A percentile compares a stretch with the other conserved stretches of the same genome.
phyloP scores from a whole-genome alignment of 257 asterid genomes.

The Solanum arcanum region DNA sequence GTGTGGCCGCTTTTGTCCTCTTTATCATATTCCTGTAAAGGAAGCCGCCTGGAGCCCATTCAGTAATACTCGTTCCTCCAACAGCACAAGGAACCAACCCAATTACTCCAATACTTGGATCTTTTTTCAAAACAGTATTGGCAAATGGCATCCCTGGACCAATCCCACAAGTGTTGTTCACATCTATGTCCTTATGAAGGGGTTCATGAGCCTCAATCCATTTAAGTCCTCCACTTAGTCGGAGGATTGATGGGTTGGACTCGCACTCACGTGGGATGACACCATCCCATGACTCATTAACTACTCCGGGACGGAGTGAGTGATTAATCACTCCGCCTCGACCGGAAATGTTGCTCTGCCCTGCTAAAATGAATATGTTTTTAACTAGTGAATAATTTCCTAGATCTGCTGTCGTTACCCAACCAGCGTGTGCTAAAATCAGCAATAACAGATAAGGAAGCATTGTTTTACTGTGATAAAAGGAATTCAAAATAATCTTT shows the following conservation, averaged over 20 bases:
- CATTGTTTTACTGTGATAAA: not conserved
- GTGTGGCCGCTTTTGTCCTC: conserved; percentile 1
- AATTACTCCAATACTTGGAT: conserved; percentile 5
- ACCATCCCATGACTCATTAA: not conserved
- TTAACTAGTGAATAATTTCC: not conserved
- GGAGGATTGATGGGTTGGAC: conserved; percentile 8
- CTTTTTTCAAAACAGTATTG: conserved; percentile 1
- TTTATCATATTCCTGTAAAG: conserved; percentile 13
- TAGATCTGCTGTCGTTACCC: not conserved
- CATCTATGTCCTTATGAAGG: conserved; percentile 26
- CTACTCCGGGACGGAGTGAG: not conserved
- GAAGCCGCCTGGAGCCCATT: conserved; percentile 19
- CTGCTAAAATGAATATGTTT: conserved; percentile 7
- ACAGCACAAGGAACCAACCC: conserved; percentile 36
- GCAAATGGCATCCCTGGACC: conserved; percentile 39
- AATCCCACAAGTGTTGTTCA: conserved; percentile 9
- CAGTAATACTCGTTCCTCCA: conserved; percentile 26
- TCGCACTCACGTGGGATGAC: not conserved
- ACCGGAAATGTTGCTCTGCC: conserved; percentile 13
- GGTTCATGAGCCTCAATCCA: conserved; percentile 35
- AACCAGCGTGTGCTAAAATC: not conserved
- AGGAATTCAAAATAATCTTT: not conserved
- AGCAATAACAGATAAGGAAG: not conserved
- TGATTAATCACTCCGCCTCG: conserved; percentile 1
- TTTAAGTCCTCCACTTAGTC: not conserved